Evolutionary conservation across 2,329 filamentous ascomycete species (phyloP).

Genomic region (Penicillium concentricum): DNA sequence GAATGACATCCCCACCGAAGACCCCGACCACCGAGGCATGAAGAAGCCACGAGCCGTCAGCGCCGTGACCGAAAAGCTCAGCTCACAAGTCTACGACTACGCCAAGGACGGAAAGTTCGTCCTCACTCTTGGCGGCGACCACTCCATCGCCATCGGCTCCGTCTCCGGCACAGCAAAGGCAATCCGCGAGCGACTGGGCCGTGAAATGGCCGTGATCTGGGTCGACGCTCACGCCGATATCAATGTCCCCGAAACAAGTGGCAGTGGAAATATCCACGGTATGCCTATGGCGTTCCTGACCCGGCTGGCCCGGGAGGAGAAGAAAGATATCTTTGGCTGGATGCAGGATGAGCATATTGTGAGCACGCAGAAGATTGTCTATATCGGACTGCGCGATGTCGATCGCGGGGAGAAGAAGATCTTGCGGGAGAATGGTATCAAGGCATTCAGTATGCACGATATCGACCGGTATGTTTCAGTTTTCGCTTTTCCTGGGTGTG

Average conservation of each 20-base stretch:
- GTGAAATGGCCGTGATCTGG: conserved; percentile 95
- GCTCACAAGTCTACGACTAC: conserved; percentile 82
- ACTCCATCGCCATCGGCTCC: conserved; percentile 93
- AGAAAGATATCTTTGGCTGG: conserved; percentile 86
- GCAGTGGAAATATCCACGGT: conserved; percentile 91
- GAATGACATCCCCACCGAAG: conserved; percentile 65
- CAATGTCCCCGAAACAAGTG: conserved; percentile 89
- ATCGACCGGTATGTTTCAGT: conserved; percentile 69
- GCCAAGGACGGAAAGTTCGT: conserved; percentile 81
- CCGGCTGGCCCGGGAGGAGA: conserved; percentile 73
- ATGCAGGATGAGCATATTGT: conserved; percentile 60
- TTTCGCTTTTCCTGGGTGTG: not conserved
- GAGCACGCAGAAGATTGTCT: conserved; percentile 83
- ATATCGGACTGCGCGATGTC: conserved; percentile 92
- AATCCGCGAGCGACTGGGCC: conserved; percentile 73
- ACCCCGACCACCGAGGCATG: conserved; percentile 86
- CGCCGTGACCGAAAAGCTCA: conserved; percentile 76
- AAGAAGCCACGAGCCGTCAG: conserved; percentile 87
- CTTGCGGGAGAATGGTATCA: conserved; percentile 82
- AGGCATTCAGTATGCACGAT: conserved; percentile 98
- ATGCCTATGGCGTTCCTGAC: conserved; percentile 96
- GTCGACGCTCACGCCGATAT: conserved; percentile 98
- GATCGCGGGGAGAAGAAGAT: conserved; percentile 93
- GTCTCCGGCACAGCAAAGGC: conserved; percentile 85
- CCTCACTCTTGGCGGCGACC: conserved; percentile 91